Base-by-base conservation (phyloP, 1,139 yeast genomes). In the Saccharomyces hybrid region DNA sequence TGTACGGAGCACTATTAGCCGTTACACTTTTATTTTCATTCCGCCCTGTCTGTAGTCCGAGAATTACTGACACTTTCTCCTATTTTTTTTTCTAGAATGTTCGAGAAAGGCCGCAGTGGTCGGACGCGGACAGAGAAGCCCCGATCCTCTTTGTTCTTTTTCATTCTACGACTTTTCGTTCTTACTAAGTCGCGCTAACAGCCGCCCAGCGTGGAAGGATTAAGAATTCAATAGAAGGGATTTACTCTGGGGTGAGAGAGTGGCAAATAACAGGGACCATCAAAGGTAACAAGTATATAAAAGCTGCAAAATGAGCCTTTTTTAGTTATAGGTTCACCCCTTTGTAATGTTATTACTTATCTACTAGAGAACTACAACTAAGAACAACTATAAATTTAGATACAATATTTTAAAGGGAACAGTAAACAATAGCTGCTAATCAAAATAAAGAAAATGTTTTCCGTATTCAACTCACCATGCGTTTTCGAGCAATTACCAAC, bases 401-500 rank as follows among this genome's bases (percentile, higher is more conserved):
- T 24, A 24, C 26, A 24, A 24, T 24, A 24, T 24, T 24, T 24
- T 24, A 24, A 24, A 24, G 4, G 26, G 26, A 24, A 27, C 2
- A 38, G 24, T 38, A 19, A 38, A 12, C 19, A 38, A 38, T 19
- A 38, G 26, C 11, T 11, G n/a, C 24, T 11, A 24, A 38, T 16
- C 11, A 47, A 26, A 46, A 34, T 42, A 34, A 29, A 7, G 29
- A 29, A 21, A 52, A 62, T 62, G 65, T 61, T 58, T 51, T 54
- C 60, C 24, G 55, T 56, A 41, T 51, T 57, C 28, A 55, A 58
- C 53, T 59, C 61, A 24, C 67, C 67, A 51, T 64, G 67, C 52
- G 46, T 63, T 44, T 63, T 64, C 47, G 61, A 63, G 31, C 63
- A 60, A 42, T 54, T 58, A 48, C 65, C 64, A 47, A 53, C 54